A percentile compares a stretch with the other conserved stretches of the same genome.
These are phyloP conservation scores for Mucor ambiguus DNA, from an alignment of 371 early-diverging fungal genomes.

Conservation along the genomic window DNA sequence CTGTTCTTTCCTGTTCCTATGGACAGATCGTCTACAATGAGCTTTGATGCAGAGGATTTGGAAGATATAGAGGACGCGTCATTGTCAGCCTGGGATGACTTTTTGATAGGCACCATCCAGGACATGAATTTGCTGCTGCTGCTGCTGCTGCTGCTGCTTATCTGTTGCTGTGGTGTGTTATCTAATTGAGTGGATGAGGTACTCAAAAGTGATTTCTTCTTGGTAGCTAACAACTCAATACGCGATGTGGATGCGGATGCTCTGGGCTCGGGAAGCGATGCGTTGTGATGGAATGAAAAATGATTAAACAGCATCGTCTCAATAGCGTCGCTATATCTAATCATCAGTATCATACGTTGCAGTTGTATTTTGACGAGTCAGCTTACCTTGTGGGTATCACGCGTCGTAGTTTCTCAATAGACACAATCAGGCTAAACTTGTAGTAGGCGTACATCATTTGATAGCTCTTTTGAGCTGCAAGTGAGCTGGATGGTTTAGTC, in stretches of 20 bases:
- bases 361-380: neutral
- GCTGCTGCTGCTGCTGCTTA: neutral
- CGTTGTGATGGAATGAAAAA: slow-evolving; percentile 29
- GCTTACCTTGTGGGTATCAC: slow-evolving; percentile 60
- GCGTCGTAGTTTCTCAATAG: slow-evolving; percentile 57
- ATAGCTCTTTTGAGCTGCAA: slow-evolving; percentile 44
- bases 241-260: slow-evolving; percentile 12
- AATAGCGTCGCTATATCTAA: slow-evolving; percentile 49
- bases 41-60: neutral
- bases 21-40: neutral
- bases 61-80: slow-evolving; percentile 11
- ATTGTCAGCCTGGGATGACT: neutral
- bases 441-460: slow-evolving; percentile 70
- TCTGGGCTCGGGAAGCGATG: slow-evolving; percentile 10
- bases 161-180: slow-evolving; percentile 10
- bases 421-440: slow-evolving; percentile 55
- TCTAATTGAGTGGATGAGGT: slow-evolving; percentile 13
- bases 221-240: neutral
- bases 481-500: slow-evolving; percentile 22
- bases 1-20: neutral
- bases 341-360: neutral
- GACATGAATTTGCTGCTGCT: slow-evolving; percentile 24
- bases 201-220: neutral
- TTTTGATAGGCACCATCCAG: slow-evolving; percentile 29
- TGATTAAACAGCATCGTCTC: slow-evolving; percentile 56